phyloP scores from a whole-genome alignment of 148 eudicot genomes.

The Rhododendron henanense region DNA sequence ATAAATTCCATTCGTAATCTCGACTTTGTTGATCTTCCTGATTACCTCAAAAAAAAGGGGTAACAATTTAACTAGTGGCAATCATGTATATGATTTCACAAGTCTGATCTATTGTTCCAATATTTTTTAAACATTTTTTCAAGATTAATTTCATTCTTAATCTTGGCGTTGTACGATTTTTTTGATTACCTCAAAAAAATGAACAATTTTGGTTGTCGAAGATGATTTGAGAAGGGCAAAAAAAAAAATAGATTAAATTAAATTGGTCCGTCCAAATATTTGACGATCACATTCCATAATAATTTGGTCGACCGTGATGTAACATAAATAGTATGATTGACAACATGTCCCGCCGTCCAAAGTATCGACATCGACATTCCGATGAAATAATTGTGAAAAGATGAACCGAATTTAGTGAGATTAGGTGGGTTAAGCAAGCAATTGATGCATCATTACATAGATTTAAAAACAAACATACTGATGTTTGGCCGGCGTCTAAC shows the following conservation, averaged over 20 bases:
- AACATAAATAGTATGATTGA: background rate
- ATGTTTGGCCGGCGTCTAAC: slow-evolving; percentile 14
- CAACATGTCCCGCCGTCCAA: slow-evolving; percentile 6
- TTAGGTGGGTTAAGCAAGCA: slow-evolving; percentile 27
- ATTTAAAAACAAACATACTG: slow-evolving; percentile 13
- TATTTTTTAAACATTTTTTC: no score
- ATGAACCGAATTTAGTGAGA: slow-evolving; percentile 7
- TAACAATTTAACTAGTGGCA: no score
- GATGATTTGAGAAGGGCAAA: no score
- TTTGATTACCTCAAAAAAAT: background rate
- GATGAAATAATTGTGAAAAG: background rate
- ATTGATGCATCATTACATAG: slow-evolving; percentile 8
- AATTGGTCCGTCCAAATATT: background rate
- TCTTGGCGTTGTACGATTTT: no score
- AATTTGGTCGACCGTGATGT: background rate
- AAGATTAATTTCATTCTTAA: background rate
- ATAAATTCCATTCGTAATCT: no score
- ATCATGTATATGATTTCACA: background rate
- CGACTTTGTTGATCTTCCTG: background rate
- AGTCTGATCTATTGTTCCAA: no score
- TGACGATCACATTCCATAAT: background rate
- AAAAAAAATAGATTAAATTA: no score
- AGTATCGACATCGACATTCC: background rate
- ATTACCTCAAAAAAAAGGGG: no score
- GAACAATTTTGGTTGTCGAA: no score